These are phyloP conservation scores for Periconia sp. DNA, from an alignment of 2,329 filamentous ascomycete genomes.

Conservation along the genomic window DNA sequence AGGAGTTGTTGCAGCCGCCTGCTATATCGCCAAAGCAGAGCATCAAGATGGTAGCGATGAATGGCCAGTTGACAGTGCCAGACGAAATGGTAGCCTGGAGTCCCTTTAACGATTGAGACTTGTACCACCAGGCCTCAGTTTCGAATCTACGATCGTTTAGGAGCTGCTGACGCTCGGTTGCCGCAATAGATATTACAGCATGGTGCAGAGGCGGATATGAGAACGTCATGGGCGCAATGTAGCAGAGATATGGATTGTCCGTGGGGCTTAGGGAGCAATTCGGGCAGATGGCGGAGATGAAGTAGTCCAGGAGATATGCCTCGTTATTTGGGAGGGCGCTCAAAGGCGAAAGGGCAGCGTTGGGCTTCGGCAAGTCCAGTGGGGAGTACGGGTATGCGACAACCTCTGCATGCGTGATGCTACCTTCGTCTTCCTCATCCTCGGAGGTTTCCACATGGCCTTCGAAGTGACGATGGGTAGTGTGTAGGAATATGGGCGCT, in stretches of 20 bases:
- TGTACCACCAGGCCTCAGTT: slow-evolving; percentile 30
- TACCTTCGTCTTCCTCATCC: not conserved
- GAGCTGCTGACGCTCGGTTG: slow-evolving; percentile 35
- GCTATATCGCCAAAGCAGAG: slow-evolving; percentile 45
- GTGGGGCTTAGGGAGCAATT: slow-evolving; percentile 35
- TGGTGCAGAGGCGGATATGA: slow-evolving; percentile 26
- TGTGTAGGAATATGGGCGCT: not conserved
- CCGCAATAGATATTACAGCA: slow-evolving; percentile 35
- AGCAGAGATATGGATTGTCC: slow-evolving; percentile 37
- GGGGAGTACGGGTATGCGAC: too few relatives aligned
- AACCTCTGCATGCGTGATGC: not conserved
- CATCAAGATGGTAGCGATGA: slow-evolving; percentile 40
- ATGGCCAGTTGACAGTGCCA: slow-evolving; percentile 21
- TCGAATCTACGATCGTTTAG: slow-evolving; percentile 28
- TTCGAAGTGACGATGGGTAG: not conserved
- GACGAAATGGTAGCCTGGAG: slow-evolving; percentile 26
- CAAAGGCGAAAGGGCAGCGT: not conserved
- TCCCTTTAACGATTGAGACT: slow-evolving; percentile 29
- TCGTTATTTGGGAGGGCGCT: slow-evolving; percentile 4
- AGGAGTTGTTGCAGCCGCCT: slow-evolving; percentile 38
- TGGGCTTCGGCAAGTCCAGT: not conserved
- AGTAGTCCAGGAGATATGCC: slow-evolving; percentile 25
- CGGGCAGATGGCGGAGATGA: slow-evolving; percentile 35
- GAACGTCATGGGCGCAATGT: slow-evolving; percentile 29
- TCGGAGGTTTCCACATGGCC: not conserved